Evolutionary conservation across 1,284 basidiomycete genomes (phyloP).

Genomic region (Papiliotrema terrestris): DNA sequence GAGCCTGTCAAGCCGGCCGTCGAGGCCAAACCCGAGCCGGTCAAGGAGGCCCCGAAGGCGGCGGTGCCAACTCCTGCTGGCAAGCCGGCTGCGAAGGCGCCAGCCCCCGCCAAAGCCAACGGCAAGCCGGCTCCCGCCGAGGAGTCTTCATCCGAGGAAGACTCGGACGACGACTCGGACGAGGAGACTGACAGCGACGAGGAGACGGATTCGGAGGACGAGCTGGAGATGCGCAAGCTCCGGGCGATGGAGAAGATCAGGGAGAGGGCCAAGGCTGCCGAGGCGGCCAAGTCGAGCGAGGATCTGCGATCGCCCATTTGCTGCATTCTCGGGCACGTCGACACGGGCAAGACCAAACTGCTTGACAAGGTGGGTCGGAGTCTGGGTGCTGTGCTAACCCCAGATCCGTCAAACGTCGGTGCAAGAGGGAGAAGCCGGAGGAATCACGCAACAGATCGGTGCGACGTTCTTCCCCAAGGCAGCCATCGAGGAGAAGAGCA

Average conservation of each 20-base stretch:
- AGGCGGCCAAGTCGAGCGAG: constrained; percentile 84
- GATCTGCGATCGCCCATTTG: constrained; percentile 95
- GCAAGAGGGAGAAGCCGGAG: constrained; percentile 98
- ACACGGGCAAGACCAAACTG: constrained; percentile 98
- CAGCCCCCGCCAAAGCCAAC: constrained; percentile 12
- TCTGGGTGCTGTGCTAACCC: background rate
- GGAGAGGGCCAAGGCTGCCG: constrained; percentile 78
- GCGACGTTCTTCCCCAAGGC: constrained; percentile 99
- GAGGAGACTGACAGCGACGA: constrained; percentile 50
- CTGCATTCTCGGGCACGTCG: constrained; percentile 99
- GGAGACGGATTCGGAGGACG: constrained; percentile 53
- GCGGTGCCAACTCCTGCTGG: constrained; percentile 12
- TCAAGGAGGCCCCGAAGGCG: constrained; percentile 11
- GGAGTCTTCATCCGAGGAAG: constrained; percentile 34
- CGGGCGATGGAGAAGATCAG: constrained; percentile 76
- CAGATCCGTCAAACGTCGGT: constrained; percentile 99
- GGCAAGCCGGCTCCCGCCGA: constrained; percentile 32
- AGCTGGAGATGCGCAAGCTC: constrained; percentile 73
- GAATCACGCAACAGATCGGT: constrained; percentile 99
- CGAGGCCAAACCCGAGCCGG: background rate
- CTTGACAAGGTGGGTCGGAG: constrained; percentile 74
- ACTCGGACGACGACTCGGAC: constrained; percentile 52
- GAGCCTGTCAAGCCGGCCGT: constrained; percentile 11
- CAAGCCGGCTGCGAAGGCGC: constrained; percentile 13
- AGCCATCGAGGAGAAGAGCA: constrained; percentile 91